Evolutionary conservation across 345 rosid genomes (phyloP).

Genomic region (Salix caprea): DNA sequence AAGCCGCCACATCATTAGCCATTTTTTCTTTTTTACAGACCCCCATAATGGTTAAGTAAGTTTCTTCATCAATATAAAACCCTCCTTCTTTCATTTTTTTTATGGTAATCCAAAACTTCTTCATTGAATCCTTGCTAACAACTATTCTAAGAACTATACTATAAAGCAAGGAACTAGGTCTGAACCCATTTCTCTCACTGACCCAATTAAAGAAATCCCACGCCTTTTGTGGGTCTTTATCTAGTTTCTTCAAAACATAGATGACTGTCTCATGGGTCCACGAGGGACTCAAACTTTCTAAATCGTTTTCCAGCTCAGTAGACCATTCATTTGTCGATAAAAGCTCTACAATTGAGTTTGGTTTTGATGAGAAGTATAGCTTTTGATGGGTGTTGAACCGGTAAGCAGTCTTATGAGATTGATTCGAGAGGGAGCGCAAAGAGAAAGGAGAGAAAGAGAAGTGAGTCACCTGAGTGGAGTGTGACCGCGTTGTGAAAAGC

Average conservation of each 20-base stretch:
- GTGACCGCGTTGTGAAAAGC: slow-evolving; percentile 23
- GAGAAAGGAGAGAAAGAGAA: slow-evolving; percentile 25
- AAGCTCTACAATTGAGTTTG: slow-evolving; percentile 46
- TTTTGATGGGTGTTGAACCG: slow-evolving; percentile 20
- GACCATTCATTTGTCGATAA: slow-evolving; percentile 48
- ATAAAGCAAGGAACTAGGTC: slow-evolving; percentile 57
- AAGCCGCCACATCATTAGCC: slow-evolving; percentile 48
- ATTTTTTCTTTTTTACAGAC: slow-evolving; percentile 45
- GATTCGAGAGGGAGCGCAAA: slow-evolving; percentile 6
- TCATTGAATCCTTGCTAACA: slow-evolving; percentile 45
- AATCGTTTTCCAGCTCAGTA: slow-evolving; percentile 23
- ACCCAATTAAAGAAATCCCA: slow-evolving; percentile 64
- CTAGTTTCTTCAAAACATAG: slow-evolving; percentile 13
- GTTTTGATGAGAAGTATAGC: slow-evolving; percentile 36
- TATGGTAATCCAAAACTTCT: slow-evolving; percentile 57
- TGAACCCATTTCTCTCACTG: slow-evolving; percentile 46
- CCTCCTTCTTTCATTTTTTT: slow-evolving; percentile 54
- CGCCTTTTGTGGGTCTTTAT: slow-evolving; percentile 41
- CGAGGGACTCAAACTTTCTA: slow-evolving; percentile 23
- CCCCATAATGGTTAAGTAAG: slow-evolving; percentile 41
- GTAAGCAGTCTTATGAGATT: slow-evolving; percentile 9
- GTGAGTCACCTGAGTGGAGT: slow-evolving; percentile 40
- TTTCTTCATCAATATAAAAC: slow-evolving; percentile 65
- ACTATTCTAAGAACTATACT: slow-evolving; percentile 61
- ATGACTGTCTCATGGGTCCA: slow-evolving; percentile 62